phyloP scores from a whole-genome alignment of 768 basidiomycete genomes.

The Melanogaster broomeanus region DNA sequence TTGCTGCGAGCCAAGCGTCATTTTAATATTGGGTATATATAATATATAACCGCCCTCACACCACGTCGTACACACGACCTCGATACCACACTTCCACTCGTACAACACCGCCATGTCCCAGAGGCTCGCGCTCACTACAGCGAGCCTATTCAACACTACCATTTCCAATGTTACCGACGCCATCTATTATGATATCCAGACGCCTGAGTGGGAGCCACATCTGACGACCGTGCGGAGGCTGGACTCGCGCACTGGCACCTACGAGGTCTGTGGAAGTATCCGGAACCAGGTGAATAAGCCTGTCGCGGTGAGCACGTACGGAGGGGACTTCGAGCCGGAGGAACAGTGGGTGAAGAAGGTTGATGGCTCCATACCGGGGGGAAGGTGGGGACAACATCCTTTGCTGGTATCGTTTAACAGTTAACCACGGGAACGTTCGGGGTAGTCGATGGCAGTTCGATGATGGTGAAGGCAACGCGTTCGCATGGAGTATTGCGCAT shows the following conservation, averaged over 20 bases:
- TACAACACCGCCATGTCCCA: constrained; percentile 21
- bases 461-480: constrained; percentile 22
- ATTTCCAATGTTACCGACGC: constrained; percentile 39
- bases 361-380: constrained; percentile 11
- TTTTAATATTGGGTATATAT: too few species aligned
- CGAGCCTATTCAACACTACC: constrained; percentile 37
- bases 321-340: constrained; percentile 23
- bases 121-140: constrained; percentile 39
- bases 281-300: constrained; percentile 32
- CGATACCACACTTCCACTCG: neutral
- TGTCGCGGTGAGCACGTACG: constrained; percentile 31
- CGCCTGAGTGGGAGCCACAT: constrained; percentile 38
- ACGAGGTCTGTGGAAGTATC: constrained; percentile 33
- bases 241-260: constrained; percentile 30
- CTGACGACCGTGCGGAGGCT: constrained; percentile 37
- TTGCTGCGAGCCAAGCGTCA: too few species aligned
- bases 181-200: constrained; percentile 43
- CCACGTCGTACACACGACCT: too few species aligned
- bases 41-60: too few species aligned
- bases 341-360: constrained; percentile 33
- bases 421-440: constrained; percentile 1
- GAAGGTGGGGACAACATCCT: constrained; percentile 9
- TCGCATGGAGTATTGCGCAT: constrained; percentile 17
- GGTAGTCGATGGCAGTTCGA: constrained; percentile 24
- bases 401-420: neutral